Evolutionary conservation across 2,329 filamentous ascomycete genomes (phyloP), one percentile per base, ranked within the genome.

Genomic region (Epicoccum sorghinum): DNA sequence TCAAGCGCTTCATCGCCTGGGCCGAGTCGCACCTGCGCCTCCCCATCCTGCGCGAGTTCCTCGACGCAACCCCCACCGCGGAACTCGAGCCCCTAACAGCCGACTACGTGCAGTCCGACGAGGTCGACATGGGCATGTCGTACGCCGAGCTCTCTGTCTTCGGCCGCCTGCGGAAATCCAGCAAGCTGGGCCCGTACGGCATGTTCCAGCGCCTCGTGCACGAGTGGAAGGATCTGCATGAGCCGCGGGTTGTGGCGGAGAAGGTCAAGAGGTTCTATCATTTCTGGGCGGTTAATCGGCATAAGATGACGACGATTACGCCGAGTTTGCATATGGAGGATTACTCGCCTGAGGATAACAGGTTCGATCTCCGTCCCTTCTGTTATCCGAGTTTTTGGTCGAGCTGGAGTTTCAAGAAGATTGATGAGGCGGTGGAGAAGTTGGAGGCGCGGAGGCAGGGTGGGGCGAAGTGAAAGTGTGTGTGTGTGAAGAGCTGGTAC

Each of bases 1-100:
- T 91, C 1, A 90, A 89, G 70, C 75, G 81, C 8, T 91, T 93
- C 75, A 89, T 91, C 55, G 77, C 75, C n/a, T 91, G 84, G 80
- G 69, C 71, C 0, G 38, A 56, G 1, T 58, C 38, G 0, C 58
- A 80, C 32, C 91, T 89, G 65, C 71, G 82, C 4, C 73, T 93
- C 1, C 86, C 87, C 0, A 83, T 89, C 47, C 80, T 91, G 1
- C 72, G 84, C 8, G 80, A 84, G 8, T 93, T 92, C 75, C 72
- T 92, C 47, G 62, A 68, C 18, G 73, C 78, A 5, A 75, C 76
- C 0, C 79, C 78, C 3, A 81, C 78, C 0, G 78, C 78, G 9
- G 78, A 81, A 55, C 74, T 81, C 67, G 83, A 89, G 62, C 89
- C 89, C 7, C 84, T 89, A 41, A 88, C 86, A 0, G 79, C 82